A percentile compares a stretch with the other conserved stretches of the same genome.
These are phyloP conservation scores for Kodamaea neixiangensis DNA, from an alignment of 805 yeast species.

Conservation along the genomic window DNA sequence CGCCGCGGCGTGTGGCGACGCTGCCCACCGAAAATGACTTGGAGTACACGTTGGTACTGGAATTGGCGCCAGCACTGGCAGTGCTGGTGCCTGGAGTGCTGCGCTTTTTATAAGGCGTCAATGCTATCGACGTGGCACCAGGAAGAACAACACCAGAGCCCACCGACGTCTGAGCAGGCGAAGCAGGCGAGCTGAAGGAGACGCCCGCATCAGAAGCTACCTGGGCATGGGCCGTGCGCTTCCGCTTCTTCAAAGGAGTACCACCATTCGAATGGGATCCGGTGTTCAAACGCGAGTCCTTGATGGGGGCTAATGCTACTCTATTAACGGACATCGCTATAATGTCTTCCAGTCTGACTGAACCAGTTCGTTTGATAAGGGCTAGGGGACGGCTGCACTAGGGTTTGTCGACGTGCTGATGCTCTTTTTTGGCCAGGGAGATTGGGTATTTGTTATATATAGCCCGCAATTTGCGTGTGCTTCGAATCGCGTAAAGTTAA, in stretches of 20 bases:
- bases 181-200: not conserved
- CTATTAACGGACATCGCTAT: conserved; percentile 19
- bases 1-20: not conserved
- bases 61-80: not conserved
- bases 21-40: conserved; percentile 12
- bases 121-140: conserved; percentile 14
- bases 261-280: conserved; percentile 9
- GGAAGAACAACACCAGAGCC: not conserved
- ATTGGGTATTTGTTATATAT: not conserved
- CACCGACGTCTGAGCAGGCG: conserved; percentile 1
- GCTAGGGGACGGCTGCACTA: not conserved
- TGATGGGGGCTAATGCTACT: conserved; percentile 41
- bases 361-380: not conserved
- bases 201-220: not conserved
- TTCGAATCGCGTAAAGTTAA: conserved; percentile 2
- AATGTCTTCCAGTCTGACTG: not conserved
- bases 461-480: conserved; percentile 3
- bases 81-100: conserved; percentile 3
- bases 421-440: not conserved
- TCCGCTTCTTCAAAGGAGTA: conserved; percentile 13
- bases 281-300: conserved; percentile 30
- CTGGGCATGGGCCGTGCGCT: conserved; percentile 9
- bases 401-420: not conserved
- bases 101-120: conserved; percentile 20
- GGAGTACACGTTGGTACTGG: conserved; percentile 11